phyloP scores from a whole-genome alignment of 2,329 filamentous ascomycete species.

The Penicillium brevicompactum region DNA sequence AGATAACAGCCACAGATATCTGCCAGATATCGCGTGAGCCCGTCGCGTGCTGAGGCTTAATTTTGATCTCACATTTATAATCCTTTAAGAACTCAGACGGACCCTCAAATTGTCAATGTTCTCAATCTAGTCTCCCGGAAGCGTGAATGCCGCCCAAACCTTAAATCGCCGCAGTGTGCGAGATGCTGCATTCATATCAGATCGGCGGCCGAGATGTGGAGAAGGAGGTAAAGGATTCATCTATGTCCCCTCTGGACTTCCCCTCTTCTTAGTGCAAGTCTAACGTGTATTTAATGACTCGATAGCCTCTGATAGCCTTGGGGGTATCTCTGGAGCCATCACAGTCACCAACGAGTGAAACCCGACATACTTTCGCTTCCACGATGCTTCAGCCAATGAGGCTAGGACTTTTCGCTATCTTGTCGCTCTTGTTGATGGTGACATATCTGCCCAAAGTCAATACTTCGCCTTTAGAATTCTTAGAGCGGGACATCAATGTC shows the following conservation, averaged over 20 bases:
- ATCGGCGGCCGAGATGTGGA: conserved; percentile 29
- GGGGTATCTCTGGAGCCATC: background rate
- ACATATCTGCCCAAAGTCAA: conserved; percentile 24
- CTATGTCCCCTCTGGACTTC: conserved; percentile 2
- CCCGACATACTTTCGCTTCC: background rate
- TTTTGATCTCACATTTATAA: too few relatives aligned
- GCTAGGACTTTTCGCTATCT: conserved; percentile 18
- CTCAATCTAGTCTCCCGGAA: too few relatives aligned
- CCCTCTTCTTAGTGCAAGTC: background rate
- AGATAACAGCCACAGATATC: background rate
- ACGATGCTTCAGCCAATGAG: conserved; percentile 22
- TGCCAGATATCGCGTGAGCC: too few relatives aligned
- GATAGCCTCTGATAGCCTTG: conserved; percentile 18
- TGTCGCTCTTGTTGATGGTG: conserved; percentile 24
- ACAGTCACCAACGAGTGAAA: background rate
- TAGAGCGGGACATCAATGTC: background rate
- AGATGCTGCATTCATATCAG: conserved; percentile 9
- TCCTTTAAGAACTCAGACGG: too few relatives aligned
- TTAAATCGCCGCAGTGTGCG: background rate
- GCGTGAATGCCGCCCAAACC: background rate
- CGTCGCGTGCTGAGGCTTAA: too few relatives aligned
- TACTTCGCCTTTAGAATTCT: conserved; percentile 24
- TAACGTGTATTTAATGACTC: conserved; percentile 2
- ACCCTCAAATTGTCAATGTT: too few relatives aligned
- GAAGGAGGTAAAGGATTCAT: conserved; percentile 30